Evolutionary conservation across 495 filamentous ascomycete genomes (phyloP), one percentile per base, ranked within the genome.

Genomic region (Aspergillus wentii): DNA sequence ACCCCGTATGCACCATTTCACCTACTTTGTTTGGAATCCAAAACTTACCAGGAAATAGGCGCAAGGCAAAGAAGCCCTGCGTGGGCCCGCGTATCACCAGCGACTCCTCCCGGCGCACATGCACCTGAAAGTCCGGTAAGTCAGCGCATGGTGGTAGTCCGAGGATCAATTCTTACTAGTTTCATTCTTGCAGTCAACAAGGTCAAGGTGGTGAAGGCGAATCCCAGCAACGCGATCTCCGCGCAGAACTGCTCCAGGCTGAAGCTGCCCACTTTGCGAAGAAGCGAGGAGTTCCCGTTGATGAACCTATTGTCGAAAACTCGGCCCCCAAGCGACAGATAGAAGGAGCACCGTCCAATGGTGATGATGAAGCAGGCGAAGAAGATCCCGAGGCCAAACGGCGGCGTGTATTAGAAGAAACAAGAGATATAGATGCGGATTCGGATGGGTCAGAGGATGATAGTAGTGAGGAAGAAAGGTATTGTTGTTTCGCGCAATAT

Each of bases 21-120:
- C 20, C 30, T 11, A 27, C n/a, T n/a, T n/a, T n/a, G n/a, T n/a
- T n/a, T n/a, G n/a, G 32, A 8, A 18, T 25, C 29, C 13, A 42
- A 47, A 44, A 41, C 52, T 57, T 21, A 61, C 50, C 25, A 14
- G 38, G 17, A n/a, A 40, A 42, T 43, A 90, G 85, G 90, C 92
- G 27, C 82, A 83, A 57, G 92, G 94, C 48, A 95, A 94, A 76
- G 92, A 98, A 61, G 86, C 90, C 54, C 85, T 86, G 37, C 83
- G 89, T 49, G 92, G 92, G 11, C 86, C 88, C 26, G 92, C 92
- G 41, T 97, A 96, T 66, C 92, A 98, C 61, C 92, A 96, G 71
- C 82, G 92, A 36, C 83, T 97, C 8, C 81, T 95, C 2, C 94
- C 92, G 4, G 92, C 92, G 8, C 81, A 97, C 55, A 96, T 83